Conservation (phyloP, 192 early-diverging fungal genomes). For the Coemansia sp. region DNA sequence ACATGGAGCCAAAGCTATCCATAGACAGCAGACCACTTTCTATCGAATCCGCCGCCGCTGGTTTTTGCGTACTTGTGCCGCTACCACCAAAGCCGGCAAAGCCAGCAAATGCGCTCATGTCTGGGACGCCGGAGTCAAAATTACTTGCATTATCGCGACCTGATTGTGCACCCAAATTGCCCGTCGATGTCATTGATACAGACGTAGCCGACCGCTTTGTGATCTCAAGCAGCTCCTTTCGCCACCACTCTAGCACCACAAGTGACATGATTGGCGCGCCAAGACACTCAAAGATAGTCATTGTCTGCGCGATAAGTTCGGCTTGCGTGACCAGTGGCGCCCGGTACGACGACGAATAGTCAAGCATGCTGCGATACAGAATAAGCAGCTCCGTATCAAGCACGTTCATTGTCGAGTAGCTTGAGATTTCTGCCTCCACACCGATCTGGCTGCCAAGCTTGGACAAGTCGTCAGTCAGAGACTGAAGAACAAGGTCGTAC, state of each 20-base stretch:
- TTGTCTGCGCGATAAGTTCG: constrained; percentile 51
- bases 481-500: constrained; percentile 44
- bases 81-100: constrained; percentile 20
- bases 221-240: constrained; percentile 32
- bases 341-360: constrained; percentile 41
- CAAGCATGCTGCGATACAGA: constrained; percentile 48
- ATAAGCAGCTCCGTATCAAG: constrained; percentile 51
- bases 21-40: constrained; percentile 33
- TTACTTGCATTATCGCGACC: neutral
- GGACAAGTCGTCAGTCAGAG: constrained; percentile 37
- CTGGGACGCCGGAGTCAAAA: constrained; percentile 18
- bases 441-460: constrained; percentile 36
- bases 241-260: constrained; percentile 56
- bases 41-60: constrained; percentile 14
- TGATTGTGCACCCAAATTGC: neutral
- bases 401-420: constrained; percentile 39
- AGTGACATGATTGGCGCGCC: constrained; percentile 53
- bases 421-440: constrained; percentile 22
- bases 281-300: constrained; percentile 55
- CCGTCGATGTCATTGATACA: neutral
- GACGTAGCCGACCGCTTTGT: constrained; percentile 14
- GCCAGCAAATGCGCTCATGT: constrained; percentile 38
- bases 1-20: constrained; percentile 39
- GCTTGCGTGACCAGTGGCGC: constrained; percentile 44
- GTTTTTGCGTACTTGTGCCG: neutral